These are phyloP conservation scores for Sporisorium scitamineum DNA, from an alignment of 1,284 basidiomycete species.

Conservation along the genomic window DNA sequence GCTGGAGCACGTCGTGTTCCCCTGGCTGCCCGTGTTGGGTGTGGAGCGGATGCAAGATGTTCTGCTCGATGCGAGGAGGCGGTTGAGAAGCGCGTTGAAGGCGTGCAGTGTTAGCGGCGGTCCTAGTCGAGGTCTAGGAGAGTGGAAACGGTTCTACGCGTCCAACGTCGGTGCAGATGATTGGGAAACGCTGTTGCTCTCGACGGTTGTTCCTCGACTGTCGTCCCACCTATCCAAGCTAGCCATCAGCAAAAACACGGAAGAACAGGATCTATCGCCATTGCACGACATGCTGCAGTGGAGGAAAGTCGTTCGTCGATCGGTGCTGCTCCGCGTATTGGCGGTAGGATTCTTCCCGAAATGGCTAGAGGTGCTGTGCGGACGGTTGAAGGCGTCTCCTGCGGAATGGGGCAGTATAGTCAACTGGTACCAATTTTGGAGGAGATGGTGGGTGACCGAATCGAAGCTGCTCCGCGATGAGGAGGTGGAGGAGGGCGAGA, in stretches of 20 bases:
- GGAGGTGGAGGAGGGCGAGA: not conserved
- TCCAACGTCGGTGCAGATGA: conserved; percentile 71
- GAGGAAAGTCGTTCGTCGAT: conserved; percentile 77
- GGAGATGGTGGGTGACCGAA: conserved; percentile 78
- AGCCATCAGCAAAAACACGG: conserved; percentile 85
- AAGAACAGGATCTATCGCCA: conserved; percentile 81
- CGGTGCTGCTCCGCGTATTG: conserved; percentile 59
- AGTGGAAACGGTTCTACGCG: conserved; percentile 51
- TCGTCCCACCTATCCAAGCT: conserved; percentile 83
- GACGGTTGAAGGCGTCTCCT: conserved; percentile 88
- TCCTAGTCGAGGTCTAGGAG: conserved; percentile 28
- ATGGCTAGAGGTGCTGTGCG: conserved; percentile 89
- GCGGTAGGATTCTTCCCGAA: conserved; percentile 94
- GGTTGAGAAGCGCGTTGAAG: conserved; percentile 82
- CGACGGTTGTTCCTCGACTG: conserved; percentile 90
- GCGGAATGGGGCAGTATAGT: conserved; percentile 88
- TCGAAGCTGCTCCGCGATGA: conserved; percentile 70
- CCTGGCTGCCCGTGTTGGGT: conserved; percentile 88
- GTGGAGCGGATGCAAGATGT: conserved; percentile 80
- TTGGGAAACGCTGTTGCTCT: conserved; percentile 91
- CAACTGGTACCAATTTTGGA: conserved; percentile 89
- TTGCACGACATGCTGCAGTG: conserved; percentile 83
- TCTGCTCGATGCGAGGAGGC: conserved; percentile 84
- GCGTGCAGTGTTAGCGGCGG: conserved; percentile 74
- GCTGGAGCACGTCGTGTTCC: conserved; percentile 87